Conservation (phyloP, 495 filamentous ascomycete species). For the Aspergillus bridgeri region DNA sequence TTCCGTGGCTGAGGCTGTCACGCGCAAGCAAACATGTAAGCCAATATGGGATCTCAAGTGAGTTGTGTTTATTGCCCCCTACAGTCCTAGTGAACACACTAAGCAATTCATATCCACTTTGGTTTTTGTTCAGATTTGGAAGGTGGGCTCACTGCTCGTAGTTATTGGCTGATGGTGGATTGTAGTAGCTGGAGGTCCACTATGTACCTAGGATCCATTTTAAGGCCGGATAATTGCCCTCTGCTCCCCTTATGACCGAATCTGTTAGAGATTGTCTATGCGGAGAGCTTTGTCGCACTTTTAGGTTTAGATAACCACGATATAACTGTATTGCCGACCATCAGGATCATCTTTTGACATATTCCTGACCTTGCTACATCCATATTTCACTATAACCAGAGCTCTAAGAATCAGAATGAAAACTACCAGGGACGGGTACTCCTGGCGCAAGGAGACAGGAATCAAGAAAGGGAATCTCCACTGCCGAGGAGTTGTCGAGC, state of each 20-base stretch:
- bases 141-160: not conserved
- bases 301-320: no score
- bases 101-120: not conserved
- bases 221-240: not conserved
- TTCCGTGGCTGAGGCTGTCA: no score
- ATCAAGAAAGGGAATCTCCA: constrained; percentile 3
- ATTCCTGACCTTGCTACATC: no score
- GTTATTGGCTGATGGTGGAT: not conserved
- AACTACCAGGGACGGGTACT: constrained; percentile 8
- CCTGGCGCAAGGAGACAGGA: constrained; percentile 3
- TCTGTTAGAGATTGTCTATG: no score
- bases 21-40: no score
- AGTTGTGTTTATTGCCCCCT: no score
- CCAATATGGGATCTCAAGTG: no score
- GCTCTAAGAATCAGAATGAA: not conserved
- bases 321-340: not conserved
- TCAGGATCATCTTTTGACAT: no score
- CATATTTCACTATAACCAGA: no score
- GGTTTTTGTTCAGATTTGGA: not conserved
- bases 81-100: no score
- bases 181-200: not conserved
- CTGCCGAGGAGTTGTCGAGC: constrained; percentile 9
- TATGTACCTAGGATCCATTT: not conserved
- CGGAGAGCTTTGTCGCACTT: no score
- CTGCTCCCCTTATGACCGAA: not conserved